Evolutionary conservation across 192 early-diverging fungal species (phyloP).

Genomic region (Coemansia biformis): DNA sequence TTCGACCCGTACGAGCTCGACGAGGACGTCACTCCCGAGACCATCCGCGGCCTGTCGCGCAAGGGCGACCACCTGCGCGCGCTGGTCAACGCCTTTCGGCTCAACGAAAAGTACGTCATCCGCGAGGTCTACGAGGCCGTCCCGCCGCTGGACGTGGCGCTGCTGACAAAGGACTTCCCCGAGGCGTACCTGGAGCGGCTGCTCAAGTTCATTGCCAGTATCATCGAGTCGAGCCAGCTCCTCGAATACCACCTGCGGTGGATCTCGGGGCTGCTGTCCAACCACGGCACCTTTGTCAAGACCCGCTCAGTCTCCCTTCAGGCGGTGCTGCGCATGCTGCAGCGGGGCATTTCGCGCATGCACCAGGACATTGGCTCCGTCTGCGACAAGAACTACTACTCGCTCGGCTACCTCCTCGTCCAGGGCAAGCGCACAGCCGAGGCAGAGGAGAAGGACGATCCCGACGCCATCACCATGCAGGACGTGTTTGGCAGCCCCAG

Average conservation of each 20-base stretch:
- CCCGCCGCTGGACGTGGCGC: constrained; percentile 66
- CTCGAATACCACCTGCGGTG: constrained; percentile 87
- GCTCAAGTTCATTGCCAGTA: constrained; percentile 73
- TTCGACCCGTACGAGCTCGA: constrained; percentile 99
- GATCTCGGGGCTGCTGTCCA: constrained; percentile 66
- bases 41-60: constrained; percentile 69
- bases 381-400: constrained; percentile 47
- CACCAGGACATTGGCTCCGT: constrained; percentile 49
- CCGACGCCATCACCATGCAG: constrained; percentile 24
- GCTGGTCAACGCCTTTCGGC: constrained; percentile 87
- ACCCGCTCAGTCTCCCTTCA: constrained; percentile 59
- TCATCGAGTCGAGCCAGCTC: constrained; percentile 75
- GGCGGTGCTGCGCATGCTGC: constrained; percentile 73
- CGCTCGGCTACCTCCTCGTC: constrained; percentile 31
- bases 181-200: constrained; percentile 80
- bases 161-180: constrained; percentile 78
- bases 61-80: constrained; percentile 79
- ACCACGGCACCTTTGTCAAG: constrained; percentile 72
- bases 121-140: constrained; percentile 73
- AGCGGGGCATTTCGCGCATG: constrained; percentile 60
- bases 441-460: constrained; percentile 3
- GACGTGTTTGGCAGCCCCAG: constrained; percentile 28
- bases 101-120: constrained; percentile 80
- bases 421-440: constrained; percentile 39
- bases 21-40: constrained; percentile 89